Base-by-base conservation (phyloP, 2,329 filamentous ascomycete species). In the Aureobasidium namibiae region DNA sequence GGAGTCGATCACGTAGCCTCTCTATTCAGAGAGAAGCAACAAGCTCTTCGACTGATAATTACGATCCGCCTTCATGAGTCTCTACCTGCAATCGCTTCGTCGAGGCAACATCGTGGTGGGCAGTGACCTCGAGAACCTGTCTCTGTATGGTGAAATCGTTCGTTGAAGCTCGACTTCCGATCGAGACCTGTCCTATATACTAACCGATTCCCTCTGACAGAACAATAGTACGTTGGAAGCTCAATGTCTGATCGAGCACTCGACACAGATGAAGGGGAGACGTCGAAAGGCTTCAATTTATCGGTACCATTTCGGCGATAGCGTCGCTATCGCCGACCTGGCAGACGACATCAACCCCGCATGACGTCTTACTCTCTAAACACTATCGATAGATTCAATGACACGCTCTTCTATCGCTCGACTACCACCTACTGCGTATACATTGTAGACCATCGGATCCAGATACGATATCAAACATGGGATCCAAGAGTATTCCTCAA, bases 401-500 rank as follows among this genome's bases (percentile, higher is more conserved):
- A 38, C 34, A 18, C 23, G 48, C 48, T 39, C 34, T 52, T 24
- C 33, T 38, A 29, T 33, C 14, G n/a, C 33, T 21, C 33, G 16
- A 26, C 48, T 26, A 7, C 16, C 24, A 21, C 6, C 11, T 29
- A 29, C 26, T n/a, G n/a, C n/a, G 11, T 21, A 49, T 9, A 10
- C 29, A 21, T 11, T 29, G 29, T 23, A 7, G 23, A 14, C 13
- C 46, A 52, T 18, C 18, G 26, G 38, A 29, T 11, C 5, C 7
- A 39, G 29, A 3, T 21, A 52, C 48, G 8, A 39, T 23, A 31
- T n/a, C 50, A 24, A 54, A 42, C 38, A 65, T 64, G 62, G 62
- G 38, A 24, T 18, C 62, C 41, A 41, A 65, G 31, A 60, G 65
- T 29, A 69, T 79, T 34, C 76, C 77, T 10, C 68, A 73, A 23